A percentile compares a stretch with the other conserved stretches of the same genome.
phyloP scores from a whole-genome alignment of 495 filamentous ascomycete species.

The Penicillium psychrofluorescens region DNA sequence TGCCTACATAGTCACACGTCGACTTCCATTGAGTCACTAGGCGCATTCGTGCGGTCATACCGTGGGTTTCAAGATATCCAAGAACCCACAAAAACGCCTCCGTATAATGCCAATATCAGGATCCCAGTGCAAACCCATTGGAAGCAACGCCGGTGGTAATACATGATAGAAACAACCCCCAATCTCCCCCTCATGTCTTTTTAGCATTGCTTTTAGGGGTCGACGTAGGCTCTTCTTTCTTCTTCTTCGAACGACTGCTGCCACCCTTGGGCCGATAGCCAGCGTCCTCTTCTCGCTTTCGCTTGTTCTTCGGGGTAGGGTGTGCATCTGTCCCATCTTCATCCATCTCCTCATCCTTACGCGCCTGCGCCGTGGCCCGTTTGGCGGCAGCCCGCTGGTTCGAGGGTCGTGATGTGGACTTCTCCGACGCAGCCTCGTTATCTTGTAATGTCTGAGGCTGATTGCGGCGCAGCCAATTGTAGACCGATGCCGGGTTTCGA shows the following conservation, averaged over 20 bases:
- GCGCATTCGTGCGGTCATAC: too few species aligned
- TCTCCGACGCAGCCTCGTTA: slow-evolving; percentile 58
- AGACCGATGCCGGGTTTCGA: slow-evolving; percentile 76
- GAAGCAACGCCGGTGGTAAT: slow-evolving; percentile 14
- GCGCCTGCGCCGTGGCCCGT: slow-evolving; percentile 25
- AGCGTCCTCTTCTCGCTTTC: slow-evolving; percentile 61
- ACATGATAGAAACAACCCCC: slow-evolving; percentile 3
- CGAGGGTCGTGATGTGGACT: slow-evolving; percentile 41
- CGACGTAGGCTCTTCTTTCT: slow-evolving; percentile 44
- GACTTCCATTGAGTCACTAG: too few species aligned
- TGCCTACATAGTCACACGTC: too few species aligned
- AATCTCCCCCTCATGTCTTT: slow-evolving; percentile 12
- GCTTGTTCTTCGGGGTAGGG: slow-evolving; percentile 39
- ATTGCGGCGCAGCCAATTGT: slow-evolving; percentile 83
- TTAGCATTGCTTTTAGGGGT: slow-evolving; percentile 27
- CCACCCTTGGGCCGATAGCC: slow-evolving; percentile 65
- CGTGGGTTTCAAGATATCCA: too few species aligned
- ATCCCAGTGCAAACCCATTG: not conserved
- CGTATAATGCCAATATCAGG: too few species aligned
- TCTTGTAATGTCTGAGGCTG: slow-evolving; percentile 79
- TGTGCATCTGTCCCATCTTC: slow-evolving; percentile 43
- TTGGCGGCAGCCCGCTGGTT: slow-evolving; percentile 29
- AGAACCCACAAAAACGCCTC: too few species aligned
- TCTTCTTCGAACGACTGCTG: slow-evolving; percentile 56
- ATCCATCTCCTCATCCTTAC: slow-evolving; percentile 46